phyloP scores from a whole-genome alignment of 2,329 filamentous ascomycete species.

The Westerdykella aurantiaca region DNA sequence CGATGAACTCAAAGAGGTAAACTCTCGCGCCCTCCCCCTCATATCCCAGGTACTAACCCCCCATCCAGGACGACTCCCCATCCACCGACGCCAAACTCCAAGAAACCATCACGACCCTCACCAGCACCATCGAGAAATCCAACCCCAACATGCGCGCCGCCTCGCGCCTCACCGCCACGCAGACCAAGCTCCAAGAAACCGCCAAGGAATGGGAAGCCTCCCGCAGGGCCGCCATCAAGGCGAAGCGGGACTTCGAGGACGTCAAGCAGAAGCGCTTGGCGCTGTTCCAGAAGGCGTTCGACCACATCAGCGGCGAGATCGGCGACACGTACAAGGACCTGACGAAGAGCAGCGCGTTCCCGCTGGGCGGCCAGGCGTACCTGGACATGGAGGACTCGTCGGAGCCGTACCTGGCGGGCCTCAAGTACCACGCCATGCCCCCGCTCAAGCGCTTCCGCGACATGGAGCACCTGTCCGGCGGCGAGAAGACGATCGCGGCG shows the following conservation, averaged over 20 bases:
- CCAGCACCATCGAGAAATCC: conserved; percentile 81
- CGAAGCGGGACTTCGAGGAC: conserved; percentile 76
- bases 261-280: conserved; percentile 79
- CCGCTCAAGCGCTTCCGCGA: conserved; percentile 97
- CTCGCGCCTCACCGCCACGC: conserved; percentile 81
- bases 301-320: conserved; percentile 92
- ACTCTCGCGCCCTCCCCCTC: neutral
- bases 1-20: conserved; percentile 56
- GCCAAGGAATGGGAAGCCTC: conserved; percentile 88
- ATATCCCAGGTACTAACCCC: conserved; percentile 20
- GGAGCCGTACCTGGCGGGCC: conserved; percentile 88
- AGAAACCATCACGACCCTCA: conserved; percentile 69
- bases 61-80: conserved; percentile 57
- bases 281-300: conserved; percentile 91
- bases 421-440: conserved; percentile 99
- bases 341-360: conserved; percentile 83
- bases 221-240: conserved; percentile 64
- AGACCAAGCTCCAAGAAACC: conserved; percentile 72
- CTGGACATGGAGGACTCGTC: conserved; percentile 95
- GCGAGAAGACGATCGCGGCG: conserved; percentile 98
- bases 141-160: conserved; percentile 95
- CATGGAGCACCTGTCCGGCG: conserved; percentile 96
- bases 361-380: conserved; percentile 81
- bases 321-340: conserved; percentile 91
- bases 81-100: conserved; percentile 69